These are phyloP conservation scores for Calonectria crousiana DNA, from an alignment of 2,329 filamentous ascomycete genomes.

Conservation along the genomic window DNA sequence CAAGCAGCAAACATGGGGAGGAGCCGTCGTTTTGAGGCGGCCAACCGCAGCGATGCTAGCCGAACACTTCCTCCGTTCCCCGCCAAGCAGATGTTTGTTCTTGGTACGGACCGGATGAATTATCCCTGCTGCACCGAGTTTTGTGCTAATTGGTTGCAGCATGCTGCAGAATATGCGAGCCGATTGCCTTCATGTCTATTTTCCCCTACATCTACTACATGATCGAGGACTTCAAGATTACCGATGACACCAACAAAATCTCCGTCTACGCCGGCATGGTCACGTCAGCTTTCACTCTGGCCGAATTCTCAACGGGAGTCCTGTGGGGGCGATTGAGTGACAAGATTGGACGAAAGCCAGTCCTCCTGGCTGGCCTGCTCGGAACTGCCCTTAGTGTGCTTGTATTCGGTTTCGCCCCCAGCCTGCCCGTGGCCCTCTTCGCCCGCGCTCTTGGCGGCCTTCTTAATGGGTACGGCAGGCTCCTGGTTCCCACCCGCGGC, in stretches of 20 bases:
- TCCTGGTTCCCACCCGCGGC: slow-evolving; percentile 14
- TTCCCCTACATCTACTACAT: slow-evolving; percentile 99
- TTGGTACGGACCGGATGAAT: slow-evolving; percentile 53
- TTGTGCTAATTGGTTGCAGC: slow-evolving; percentile 62
- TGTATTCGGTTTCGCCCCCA: slow-evolving; percentile 90
- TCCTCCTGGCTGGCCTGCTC: slow-evolving; percentile 87
- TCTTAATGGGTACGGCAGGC: slow-evolving; percentile 83
- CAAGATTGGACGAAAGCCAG: slow-evolving; percentile 90
- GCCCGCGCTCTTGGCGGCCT: slow-evolving; percentile 91
- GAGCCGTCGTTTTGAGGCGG: slow-evolving; percentile 39
- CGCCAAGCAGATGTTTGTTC: slow-evolving; percentile 63
- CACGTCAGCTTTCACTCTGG: slow-evolving; percentile 94
- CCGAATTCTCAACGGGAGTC: slow-evolving; percentile 92
- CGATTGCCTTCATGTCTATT: slow-evolving; percentile 99
- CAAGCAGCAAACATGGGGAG: slow-evolving; percentile 45
- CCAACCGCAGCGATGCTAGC: slow-evolving; percentile 37
- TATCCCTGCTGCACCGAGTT: background rate
- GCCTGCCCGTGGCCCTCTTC: slow-evolving; percentile 83
- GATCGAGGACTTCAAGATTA: slow-evolving; percentile 91
- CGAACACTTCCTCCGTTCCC: slow-evolving; percentile 51
- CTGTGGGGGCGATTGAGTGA: slow-evolving; percentile 96
- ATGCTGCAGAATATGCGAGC: slow-evolving; percentile 95
- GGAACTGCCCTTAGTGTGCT: slow-evolving; percentile 95
- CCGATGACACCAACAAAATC: slow-evolving; percentile 82
- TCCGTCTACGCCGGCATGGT: slow-evolving; percentile 96